These are phyloP conservation scores for Orobanche coerulescens DNA, from an alignment of 257 asterid species.

Conservation along the genomic window DNA sequence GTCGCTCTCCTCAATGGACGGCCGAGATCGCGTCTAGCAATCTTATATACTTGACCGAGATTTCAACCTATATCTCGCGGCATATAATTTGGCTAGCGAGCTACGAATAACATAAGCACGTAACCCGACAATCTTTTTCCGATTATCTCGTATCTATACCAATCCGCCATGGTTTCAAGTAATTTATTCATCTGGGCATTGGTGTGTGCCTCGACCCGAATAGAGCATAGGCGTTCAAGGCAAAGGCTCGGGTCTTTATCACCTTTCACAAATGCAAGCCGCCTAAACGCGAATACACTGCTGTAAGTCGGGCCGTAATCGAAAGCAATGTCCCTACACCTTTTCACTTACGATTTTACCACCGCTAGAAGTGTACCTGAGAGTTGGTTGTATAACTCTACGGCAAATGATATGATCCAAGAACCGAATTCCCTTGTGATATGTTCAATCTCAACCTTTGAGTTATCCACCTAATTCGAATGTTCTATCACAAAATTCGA, in stretches of 20 bases:
- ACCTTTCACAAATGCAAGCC: constrained; percentile 69
- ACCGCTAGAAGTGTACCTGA: constrained; percentile 74
- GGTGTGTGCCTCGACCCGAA: constrained; percentile 96
- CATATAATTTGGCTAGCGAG: constrained; percentile 89
- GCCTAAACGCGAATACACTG: constrained; percentile 75
- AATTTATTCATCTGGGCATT: constrained; percentile 92
- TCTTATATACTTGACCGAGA: constrained; percentile 93
- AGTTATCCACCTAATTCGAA: constrained; percentile 71
- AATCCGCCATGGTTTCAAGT: constrained; percentile 90
- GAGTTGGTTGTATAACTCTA: constrained; percentile 81
- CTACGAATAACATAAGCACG: constrained; percentile 92
- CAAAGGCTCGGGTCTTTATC: constrained; percentile 93
- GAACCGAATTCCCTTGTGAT: constrained; percentile 77
- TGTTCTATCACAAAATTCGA: constrained; percentile 52
- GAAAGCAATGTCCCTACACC: constrained; percentile 94
- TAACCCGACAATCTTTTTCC: constrained; percentile 85
- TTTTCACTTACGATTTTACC: constrained; percentile 80
- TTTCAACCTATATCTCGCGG: constrained; percentile 87
- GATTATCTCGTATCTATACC: constrained; percentile 89
- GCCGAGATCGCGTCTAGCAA: constrained; percentile 79
- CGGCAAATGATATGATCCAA: constrained; percentile 81
- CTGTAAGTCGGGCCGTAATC: constrained; percentile 73
- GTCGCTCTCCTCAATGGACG: constrained; percentile 64
- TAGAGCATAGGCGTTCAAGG: constrained; percentile 96
- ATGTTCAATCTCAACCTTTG: constrained; percentile 77